phyloP scores from a whole-genome alignment of 202 grass and related monocot species.

The Hordeum pubiflorum region DNA sequence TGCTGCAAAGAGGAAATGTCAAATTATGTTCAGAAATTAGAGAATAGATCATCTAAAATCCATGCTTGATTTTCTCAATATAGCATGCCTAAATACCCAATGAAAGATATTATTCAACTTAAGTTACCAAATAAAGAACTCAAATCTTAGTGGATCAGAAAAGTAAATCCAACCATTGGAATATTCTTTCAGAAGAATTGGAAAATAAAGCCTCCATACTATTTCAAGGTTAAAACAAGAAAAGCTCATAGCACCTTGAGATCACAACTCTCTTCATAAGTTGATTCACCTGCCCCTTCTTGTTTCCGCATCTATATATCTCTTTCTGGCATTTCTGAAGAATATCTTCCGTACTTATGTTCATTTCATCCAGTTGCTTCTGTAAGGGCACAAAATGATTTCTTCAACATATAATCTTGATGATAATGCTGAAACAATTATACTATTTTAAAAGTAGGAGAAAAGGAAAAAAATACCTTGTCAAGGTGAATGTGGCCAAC shows the following conservation, averaged over 20 bases:
- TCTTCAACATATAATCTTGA: not conserved
- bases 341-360: constrained; percentile 45
- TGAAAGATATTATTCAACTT: not conserved
- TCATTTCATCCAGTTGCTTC: constrained; percentile 50
- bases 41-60: not conserved
- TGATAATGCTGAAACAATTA: not conserved
- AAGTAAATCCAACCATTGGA: not conserved
- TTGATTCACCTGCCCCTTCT: constrained; percentile 43
- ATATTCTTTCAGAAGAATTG: not conserved
- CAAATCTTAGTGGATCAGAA: not conserved
- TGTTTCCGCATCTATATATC: constrained; percentile 42
- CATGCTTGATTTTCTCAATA: constrained; percentile 5
- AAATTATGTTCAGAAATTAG: not conserved
- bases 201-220: not conserved
- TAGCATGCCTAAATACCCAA: constrained; percentile 7
- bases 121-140: not conserved
- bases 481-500: constrained; percentile 81
- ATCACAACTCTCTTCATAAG: constrained; percentile 46
- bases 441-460: constrained; percentile 17
- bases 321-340: constrained; percentile 55
- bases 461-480: constrained; percentile 32
- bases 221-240: not conserved
- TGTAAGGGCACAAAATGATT: constrained; percentile 16
- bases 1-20: constrained; percentile 37
- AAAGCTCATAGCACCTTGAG: constrained; percentile 33